Conservation (phyloP, 768 basidiomycete genomes). For the Coprinellus micaceus region DNA sequence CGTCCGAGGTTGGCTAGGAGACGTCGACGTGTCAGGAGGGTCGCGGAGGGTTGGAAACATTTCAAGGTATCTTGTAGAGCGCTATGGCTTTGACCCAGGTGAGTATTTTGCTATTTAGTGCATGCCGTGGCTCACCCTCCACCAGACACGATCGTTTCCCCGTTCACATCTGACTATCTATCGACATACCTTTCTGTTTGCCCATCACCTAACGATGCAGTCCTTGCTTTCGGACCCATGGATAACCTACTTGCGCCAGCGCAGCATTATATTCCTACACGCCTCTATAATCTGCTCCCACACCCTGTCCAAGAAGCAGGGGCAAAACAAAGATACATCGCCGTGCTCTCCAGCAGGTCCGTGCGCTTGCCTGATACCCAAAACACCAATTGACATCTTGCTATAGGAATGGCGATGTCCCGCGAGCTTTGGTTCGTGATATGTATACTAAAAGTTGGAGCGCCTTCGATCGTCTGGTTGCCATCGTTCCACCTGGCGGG, state of each 20-base stretch:
- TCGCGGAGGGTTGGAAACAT: conserved; percentile 62
- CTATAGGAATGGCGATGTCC: conserved; percentile 76
- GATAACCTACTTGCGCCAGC: conserved; percentile 75
- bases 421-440: conserved; percentile 78
- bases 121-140: not conserved
- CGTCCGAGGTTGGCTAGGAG: conserved; percentile 79
- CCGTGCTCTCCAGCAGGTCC: conserved; percentile 72
- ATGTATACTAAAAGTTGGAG: conserved; percentile 95
- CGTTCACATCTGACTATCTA: conserved; percentile 76
- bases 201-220: conserved; percentile 68
- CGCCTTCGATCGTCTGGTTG: conserved; percentile 83
- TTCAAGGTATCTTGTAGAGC: conserved; percentile 71
- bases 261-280: conserved; percentile 68
- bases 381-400: conserved; percentile 4
- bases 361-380: conserved; percentile 11
- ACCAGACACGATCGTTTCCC: conserved; percentile 65
- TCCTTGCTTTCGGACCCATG: conserved; percentile 79
- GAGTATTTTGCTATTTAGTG: conserved; percentile 13
- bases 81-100: conserved; percentile 81
- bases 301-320: conserved; percentile 77
- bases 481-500: conserved; percentile 87
- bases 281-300: conserved; percentile 70
- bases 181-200: conserved; percentile 74
- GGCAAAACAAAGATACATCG: conserved; percentile 73
- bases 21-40: conserved; percentile 67